Evolutionary conservation across 2,329 filamentous ascomycete species (phyloP).

Genomic region (Tolypocladium tundrense): DNA sequence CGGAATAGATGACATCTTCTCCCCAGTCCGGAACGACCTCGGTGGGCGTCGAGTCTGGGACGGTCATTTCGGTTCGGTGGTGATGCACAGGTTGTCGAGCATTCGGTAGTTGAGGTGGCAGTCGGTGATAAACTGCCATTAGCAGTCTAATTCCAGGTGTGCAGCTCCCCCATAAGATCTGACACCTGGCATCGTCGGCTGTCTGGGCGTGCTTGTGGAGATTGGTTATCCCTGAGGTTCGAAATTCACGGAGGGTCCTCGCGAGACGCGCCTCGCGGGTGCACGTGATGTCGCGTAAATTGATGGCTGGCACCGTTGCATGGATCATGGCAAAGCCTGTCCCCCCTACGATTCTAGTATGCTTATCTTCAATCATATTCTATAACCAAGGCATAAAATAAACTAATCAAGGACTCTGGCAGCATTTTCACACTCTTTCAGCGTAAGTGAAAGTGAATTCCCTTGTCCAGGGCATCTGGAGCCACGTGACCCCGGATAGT

Average conservation of each 20-base stretch:
- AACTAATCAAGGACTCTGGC: background rate
- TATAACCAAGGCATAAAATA: too few species aligned
- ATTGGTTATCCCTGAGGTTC: background rate
- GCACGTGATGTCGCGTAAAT: slow-evolving; percentile 28
- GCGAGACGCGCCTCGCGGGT: slow-evolving; percentile 17
- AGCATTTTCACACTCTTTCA: background rate
- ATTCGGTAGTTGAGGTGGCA: background rate
- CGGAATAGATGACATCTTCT: slow-evolving; percentile 33
- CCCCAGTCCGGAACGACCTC: slow-evolving; percentile 9
- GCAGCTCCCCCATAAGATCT: background rate
- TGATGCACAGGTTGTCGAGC: background rate
- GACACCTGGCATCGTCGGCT: background rate
- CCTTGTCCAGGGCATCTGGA: background rate
- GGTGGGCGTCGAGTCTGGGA: slow-evolving; percentile 7
- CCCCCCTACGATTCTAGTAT: background rate
- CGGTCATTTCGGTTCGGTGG: slow-evolving; percentile 5
- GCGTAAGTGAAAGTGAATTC: background rate
- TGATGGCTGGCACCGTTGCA: slow-evolving; percentile 1
- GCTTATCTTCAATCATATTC: too few species aligned
- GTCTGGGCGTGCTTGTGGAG: background rate
- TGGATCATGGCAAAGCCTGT: background rate
- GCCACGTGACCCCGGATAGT: background rate
- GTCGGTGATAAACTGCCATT: background rate
- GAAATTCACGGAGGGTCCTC: background rate
- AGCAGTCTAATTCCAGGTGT: background rate